These are phyloP conservation scores for Cutaneotrichosporon sp. DNA, from an alignment of 1,284 basidiomycete species.

Conservation along the genomic window DNA sequence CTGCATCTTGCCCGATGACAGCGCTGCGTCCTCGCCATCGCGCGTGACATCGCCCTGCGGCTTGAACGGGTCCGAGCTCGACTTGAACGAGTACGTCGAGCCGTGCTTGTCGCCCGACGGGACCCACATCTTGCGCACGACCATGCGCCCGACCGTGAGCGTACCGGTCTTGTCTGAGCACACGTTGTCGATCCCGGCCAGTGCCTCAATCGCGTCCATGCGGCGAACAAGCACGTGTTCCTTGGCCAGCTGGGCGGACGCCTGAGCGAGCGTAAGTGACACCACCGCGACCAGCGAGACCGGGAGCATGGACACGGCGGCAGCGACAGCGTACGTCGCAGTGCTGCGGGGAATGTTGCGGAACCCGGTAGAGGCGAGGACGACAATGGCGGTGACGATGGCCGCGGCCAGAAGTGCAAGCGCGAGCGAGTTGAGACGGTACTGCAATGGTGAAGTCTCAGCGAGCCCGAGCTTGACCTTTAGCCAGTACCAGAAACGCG, in stretches of 20 bases:
- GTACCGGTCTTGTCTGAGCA: constrained; percentile 68
- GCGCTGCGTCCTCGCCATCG: background rate
- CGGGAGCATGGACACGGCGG: constrained; percentile 60
- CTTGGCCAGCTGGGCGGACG: constrained; percentile 53
- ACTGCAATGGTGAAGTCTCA: constrained; percentile 62
- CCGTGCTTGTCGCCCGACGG: constrained; percentile 47
- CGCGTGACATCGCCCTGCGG: constrained; percentile 49
- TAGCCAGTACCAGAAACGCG: constrained; percentile 46
- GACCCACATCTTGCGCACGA: constrained; percentile 62
- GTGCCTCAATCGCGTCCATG: constrained; percentile 60
- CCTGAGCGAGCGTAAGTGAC: constrained; percentile 52
- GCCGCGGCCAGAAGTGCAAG: constrained; percentile 62
- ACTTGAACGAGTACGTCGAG: constrained; percentile 52
- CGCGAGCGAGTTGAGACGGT: constrained; percentile 63
- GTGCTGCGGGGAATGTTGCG: constrained; percentile 53
- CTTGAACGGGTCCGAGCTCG: constrained; percentile 54
- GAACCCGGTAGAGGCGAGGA: constrained; percentile 61
- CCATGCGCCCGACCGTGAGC: constrained; percentile 60
- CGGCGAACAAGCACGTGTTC: constrained; percentile 57
- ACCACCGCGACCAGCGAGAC: constrained; percentile 56
- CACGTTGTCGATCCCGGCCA: constrained; percentile 63
- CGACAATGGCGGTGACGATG: constrained; percentile 61
- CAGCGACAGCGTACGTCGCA: constrained; percentile 56
- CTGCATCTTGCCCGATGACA: constrained; percentile 16
- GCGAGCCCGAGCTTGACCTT: constrained; percentile 55